These are phyloP conservation scores for Tetracentron sinense DNA, from an alignment of 164 flowering plant species.

Conservation along the genomic window DNA sequence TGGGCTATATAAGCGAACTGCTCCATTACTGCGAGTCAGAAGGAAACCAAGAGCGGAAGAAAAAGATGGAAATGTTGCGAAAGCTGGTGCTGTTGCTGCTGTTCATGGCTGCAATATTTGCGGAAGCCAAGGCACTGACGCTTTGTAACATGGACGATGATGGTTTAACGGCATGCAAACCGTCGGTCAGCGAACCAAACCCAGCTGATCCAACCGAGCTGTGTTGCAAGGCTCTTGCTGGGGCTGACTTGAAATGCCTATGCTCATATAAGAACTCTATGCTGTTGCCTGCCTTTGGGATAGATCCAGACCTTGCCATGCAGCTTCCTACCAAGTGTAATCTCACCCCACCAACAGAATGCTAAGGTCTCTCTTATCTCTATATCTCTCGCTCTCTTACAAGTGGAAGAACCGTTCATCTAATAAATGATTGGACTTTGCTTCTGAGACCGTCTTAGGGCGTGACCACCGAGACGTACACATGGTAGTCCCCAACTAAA, in stretches of 20 bases:
- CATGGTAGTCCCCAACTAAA: background rate
- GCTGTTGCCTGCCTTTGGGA: constrained; percentile 25
- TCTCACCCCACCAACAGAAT: constrained; percentile 19
- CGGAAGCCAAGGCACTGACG: background rate
- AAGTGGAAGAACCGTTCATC: no score
- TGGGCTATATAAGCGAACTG: background rate
- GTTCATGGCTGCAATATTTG: constrained; percentile 9
- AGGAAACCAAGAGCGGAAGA: background rate
- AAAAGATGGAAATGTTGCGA: constrained; percentile 14
- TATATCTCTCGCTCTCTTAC: background rate
- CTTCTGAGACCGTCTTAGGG: no score
- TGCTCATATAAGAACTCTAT: constrained; percentile 34
- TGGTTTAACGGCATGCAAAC: constrained; percentile 34
- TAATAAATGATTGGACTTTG: no score
- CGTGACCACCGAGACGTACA: no score
- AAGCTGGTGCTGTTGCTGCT: constrained; percentile 17
- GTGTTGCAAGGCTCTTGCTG: constrained; percentile 39
- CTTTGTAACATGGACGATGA: constrained; percentile 29
- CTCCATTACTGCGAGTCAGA: background rate
- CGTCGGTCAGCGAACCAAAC: constrained; percentile 26
- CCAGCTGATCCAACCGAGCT: constrained; percentile 25
- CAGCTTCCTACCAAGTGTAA: constrained; percentile 41
- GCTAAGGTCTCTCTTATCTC: constrained; percentile 11
- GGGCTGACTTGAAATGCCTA: constrained; percentile 36
- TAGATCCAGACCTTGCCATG: constrained; percentile 40